Evolutionary conservation across 768 basidiomycete species (phyloP).

Genomic region (Pholiota microspora): DNA sequence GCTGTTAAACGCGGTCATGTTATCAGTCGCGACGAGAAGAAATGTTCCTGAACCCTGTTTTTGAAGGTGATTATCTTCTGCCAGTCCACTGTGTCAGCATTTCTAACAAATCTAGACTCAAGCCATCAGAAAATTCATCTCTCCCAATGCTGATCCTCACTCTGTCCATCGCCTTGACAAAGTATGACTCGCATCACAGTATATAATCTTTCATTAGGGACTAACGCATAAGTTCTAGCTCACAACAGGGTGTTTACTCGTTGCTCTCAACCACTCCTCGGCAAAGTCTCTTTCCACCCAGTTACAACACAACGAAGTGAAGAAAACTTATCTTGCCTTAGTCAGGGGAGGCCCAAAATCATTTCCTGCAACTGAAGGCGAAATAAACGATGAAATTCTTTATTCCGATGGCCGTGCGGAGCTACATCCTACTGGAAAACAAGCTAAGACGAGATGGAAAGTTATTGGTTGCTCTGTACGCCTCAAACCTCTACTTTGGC

Average conservation of each 20-base stretch:
- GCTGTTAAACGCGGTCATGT: not conserved
- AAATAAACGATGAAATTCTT: conserved; percentile 36
- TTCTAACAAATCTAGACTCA: not conserved
- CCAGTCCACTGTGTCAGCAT: not conserved
- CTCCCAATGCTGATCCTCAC: conserved; percentile 30
- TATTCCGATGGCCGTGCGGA: conserved; percentile 47
- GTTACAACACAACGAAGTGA: conserved; percentile 43
- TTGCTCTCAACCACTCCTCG: conserved; percentile 42
- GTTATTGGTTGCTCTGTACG: conserved; percentile 57
- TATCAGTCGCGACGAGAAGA: conserved; percentile 4
- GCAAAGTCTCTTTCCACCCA: conserved; percentile 56
- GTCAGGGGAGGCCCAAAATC: conserved; percentile 51
- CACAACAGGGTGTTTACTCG: conserved; percentile 62
- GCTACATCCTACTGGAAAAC: conserved; percentile 31
- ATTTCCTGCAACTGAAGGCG: conserved; percentile 36
- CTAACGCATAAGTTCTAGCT: conserved; percentile 32
- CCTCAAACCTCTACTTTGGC: not conserved
- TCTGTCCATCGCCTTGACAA: conserved; percentile 69
- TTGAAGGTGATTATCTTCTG: conserved; percentile 26
- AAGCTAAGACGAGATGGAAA: conserved; percentile 56
- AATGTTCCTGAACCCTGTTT: conserved; percentile 31
- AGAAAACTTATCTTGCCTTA: conserved; percentile 64
- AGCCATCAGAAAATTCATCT: conserved; percentile 24
- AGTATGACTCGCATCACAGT: conserved; percentile 29
- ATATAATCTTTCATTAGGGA: not conserved